Conservation (phyloP, 768 basidiomycete species). For the Auricularia cornea region DNA sequence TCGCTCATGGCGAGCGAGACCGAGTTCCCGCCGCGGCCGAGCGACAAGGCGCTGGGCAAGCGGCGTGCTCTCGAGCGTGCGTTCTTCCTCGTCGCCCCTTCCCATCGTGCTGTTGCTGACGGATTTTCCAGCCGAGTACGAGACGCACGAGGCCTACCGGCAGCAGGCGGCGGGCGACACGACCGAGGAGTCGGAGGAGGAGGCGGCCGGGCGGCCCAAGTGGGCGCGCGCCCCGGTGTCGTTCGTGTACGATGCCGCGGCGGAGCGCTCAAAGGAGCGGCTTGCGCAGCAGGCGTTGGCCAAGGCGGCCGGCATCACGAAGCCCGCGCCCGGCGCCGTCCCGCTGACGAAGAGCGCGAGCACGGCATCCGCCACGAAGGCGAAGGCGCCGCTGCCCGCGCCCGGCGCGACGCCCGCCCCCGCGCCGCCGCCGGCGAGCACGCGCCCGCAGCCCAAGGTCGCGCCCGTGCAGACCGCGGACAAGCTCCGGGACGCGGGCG, state of each 20-base stretch:
- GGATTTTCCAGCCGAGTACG: slow-evolving; percentile 33
- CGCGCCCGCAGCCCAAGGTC: neutral
- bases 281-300: slow-evolving; percentile 33
- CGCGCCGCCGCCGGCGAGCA: neutral
- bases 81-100: slow-evolving; percentile 21
- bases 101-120: slow-evolving; percentile 8
- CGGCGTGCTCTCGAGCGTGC: slow-evolving; percentile 47
- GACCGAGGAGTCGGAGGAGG: slow-evolving; percentile 35
- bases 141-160: slow-evolving; percentile 47
- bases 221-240: slow-evolving; percentile 39
- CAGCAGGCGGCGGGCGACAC: slow-evolving; percentile 14
- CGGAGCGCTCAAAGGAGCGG: slow-evolving; percentile 53
- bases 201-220: slow-evolving; percentile 39
- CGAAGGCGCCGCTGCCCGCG: neutral
- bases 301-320: slow-evolving; percentile 23
- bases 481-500: neutral
- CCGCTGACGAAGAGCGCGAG: neutral
- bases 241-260: slow-evolving; percentile 90
- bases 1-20: neutral
- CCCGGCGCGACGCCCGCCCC: neutral
- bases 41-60: slow-evolving; percentile 86
- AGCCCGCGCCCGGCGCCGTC: too few relatives aligned
- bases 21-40: slow-evolving; percentile 46
- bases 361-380: neutral
- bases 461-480: neutral